phyloP scores from a whole-genome alignment of 1,284 basidiomycete species.

The Cryptococcus jaspeensis region DNA sequence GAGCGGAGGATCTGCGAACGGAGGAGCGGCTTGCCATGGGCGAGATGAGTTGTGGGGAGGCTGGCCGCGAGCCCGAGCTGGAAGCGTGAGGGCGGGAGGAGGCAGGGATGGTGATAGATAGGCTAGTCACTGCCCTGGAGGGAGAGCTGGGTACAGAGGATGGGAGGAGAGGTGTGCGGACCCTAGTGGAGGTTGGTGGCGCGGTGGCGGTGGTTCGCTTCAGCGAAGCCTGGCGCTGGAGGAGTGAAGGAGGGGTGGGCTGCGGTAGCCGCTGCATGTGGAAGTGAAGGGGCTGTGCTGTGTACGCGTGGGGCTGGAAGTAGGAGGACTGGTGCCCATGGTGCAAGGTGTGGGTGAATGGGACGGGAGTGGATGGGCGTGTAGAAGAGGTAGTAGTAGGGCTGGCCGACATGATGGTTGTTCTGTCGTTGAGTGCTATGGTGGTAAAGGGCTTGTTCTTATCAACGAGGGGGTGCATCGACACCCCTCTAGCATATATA shows the following conservation, averaged over 20 bases:
- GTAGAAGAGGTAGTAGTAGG: background rate
- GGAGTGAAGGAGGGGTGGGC: conserved; percentile 37
- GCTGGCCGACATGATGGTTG: too few relatives aligned
- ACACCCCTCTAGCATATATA: too few relatives aligned
- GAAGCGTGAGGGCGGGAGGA: background rate
- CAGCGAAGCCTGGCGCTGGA: conserved; percentile 24
- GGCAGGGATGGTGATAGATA: too few relatives aligned
- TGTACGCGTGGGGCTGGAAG: conserved; percentile 15
- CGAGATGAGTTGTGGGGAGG: too few relatives aligned
- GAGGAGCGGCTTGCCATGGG: too few relatives aligned
- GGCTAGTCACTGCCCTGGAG: background rate
- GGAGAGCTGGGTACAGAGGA: conserved; percentile 1
- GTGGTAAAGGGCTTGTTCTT: too few relatives aligned
- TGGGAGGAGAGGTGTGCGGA: background rate
- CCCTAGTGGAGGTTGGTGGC: too few relatives aligned
- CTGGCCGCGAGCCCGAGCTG: conserved; percentile 1
- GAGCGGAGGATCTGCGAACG: too few relatives aligned
- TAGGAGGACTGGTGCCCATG: conserved; percentile 8
- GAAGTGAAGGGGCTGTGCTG: conserved; percentile 36
- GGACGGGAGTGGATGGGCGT: conserved; percentile 29
- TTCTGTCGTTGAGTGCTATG: too few relatives aligned
- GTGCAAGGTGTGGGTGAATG: conserved; percentile 14
- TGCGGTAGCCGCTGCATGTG: conserved; percentile 22
- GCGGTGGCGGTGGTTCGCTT: background rate
- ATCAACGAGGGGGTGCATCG: too few relatives aligned